Evolutionary conservation across 2,329 filamentous ascomycete species (phyloP).

Genomic region (Diaporthe capsici): DNA sequence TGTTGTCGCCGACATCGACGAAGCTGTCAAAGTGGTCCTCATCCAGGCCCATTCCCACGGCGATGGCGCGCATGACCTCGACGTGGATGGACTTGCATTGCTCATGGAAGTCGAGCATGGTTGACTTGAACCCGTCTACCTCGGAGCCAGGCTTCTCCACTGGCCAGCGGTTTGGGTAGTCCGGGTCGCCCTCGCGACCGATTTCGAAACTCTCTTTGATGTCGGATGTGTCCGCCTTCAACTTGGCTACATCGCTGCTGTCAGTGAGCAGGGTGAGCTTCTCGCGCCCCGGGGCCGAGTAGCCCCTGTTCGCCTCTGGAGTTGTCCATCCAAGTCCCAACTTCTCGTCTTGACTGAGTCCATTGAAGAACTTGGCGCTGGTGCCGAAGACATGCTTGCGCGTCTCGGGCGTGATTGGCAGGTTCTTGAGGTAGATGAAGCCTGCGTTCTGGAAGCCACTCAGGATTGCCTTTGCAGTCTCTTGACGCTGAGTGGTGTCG

Average conservation of each 20-base stretch:
- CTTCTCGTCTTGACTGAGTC: constrained; percentile 73
- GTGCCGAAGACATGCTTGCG: constrained; percentile 74
- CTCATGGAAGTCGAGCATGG: constrained; percentile 83
- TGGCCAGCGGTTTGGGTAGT: constrained; percentile 84
- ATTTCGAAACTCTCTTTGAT: constrained; percentile 78
- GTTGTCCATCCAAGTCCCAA: constrained; percentile 78
- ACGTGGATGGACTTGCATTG: constrained; percentile 81
- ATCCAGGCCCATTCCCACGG: constrained; percentile 82
- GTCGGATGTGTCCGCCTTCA: constrained; percentile 72
- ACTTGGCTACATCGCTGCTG: constrained; percentile 67
- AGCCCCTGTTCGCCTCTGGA: constrained; percentile 80
- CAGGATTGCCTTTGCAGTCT: constrained; percentile 80
- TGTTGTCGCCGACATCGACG: constrained; percentile 79
- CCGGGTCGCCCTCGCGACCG: constrained; percentile 70
- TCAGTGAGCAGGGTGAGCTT: constrained; percentile 75
- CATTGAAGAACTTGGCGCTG: constrained; percentile 79
- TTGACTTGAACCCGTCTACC: constrained; percentile 73
- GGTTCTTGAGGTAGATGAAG: constrained; percentile 90
- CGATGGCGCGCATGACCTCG: constrained; percentile 87
- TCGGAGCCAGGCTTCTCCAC: constrained; percentile 60
- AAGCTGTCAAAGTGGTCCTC: constrained; percentile 82
- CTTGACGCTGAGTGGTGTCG: constrained; percentile 69
- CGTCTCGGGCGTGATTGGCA: constrained; percentile 74
- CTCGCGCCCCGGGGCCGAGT: constrained; percentile 78
- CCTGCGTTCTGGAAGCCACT: constrained; percentile 87